A percentile compares a stretch with the other conserved stretches of the same genome.
phyloP scores from a whole-genome alignment of 306 rosid species.

The Prunus mira region DNA sequence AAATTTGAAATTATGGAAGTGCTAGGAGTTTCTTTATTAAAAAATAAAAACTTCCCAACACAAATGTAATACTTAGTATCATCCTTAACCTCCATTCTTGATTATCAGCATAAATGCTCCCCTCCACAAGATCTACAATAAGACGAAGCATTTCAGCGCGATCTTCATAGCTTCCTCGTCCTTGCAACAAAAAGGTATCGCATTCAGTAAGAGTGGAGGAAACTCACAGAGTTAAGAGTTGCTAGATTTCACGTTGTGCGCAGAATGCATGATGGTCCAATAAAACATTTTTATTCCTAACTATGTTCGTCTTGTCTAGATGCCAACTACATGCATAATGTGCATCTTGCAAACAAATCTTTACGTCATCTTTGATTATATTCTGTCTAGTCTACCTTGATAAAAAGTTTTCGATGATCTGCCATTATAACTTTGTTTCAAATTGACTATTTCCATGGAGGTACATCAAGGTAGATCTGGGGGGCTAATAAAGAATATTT shows the following conservation, averaged over 20 bases:
- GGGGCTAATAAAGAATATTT: not conserved
- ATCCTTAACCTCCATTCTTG: conserved; percentile 84
- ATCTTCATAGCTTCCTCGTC: conserved; percentile 96
- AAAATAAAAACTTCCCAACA: not conserved
- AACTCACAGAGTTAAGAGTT: conserved; percentile 7
- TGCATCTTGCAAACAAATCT: not conserved
- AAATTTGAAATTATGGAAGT: not conserved
- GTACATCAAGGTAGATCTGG: not conserved
- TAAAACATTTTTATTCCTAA: not conserved
- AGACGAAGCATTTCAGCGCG: conserved; percentile 90
- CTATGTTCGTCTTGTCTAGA: not conserved
- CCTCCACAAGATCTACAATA: conserved; percentile 95
- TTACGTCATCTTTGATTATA: not conserved
- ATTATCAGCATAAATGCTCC: conserved; percentile 87
- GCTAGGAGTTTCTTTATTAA: not conserved
- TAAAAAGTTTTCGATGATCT: not conserved
- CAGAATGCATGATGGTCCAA: not conserved
- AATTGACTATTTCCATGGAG: not conserved
- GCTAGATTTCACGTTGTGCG: not conserved
- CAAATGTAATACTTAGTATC: conserved; percentile 5
- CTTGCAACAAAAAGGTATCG: conserved; percentile 42
- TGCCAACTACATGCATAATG: not conserved
- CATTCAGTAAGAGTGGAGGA: conserved; percentile 18
- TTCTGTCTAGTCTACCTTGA: not conserved
- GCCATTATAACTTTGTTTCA: not conserved